Conservation (phyloP, 2,329 filamentous ascomycete genomes). For the Fusarium metavorans region DNA sequence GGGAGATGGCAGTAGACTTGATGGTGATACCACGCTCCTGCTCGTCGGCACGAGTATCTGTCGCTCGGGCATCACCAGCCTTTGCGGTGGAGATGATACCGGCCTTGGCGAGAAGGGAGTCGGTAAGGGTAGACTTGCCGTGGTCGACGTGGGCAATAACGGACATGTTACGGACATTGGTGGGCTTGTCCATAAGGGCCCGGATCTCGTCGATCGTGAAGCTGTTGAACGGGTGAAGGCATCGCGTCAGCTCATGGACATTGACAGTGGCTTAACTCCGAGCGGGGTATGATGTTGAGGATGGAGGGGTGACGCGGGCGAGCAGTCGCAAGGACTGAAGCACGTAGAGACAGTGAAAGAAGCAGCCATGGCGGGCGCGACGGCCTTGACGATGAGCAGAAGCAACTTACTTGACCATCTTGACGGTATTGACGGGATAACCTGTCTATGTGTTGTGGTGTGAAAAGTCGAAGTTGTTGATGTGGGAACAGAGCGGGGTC, state of each 20-base stretch:
- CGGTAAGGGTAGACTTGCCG: conserved; percentile 99
- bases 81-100: conserved; percentile 99
- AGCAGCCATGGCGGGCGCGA: conserved; percentile 1
- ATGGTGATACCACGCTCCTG: conserved; percentile 99
- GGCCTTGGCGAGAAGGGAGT: conserved; percentile 98
- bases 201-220: conserved; percentile 98
- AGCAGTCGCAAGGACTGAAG: not conserved
- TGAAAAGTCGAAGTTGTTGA: conserved; percentile 52
- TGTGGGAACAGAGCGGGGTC: conserved; percentile 59
- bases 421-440: conserved; percentile 79
- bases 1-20: conserved; percentile 99
- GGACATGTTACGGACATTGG: conserved; percentile 93
- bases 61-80: conserved; percentile 95
- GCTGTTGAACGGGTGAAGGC: conserved; percentile 65
- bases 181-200: conserved; percentile 81
- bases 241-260: conserved; percentile 62
- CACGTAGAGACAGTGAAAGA: conserved; percentile 7
- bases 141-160: conserved; percentile 99
- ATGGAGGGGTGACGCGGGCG: conserved; percentile 28
- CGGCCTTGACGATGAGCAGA: conserved; percentile 5
- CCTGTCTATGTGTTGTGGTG: conserved; percentile 51
- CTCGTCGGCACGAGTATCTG: conserved; percentile 96
- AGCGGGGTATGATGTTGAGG: conserved; percentile 48
- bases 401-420: conserved; percentile 98
- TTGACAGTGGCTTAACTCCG: conserved; percentile 54